Evolutionary conservation across 371 early-diverging fungal genomes (phyloP).

Genomic region (Paramicrosporidium saccamoebae): DNA sequence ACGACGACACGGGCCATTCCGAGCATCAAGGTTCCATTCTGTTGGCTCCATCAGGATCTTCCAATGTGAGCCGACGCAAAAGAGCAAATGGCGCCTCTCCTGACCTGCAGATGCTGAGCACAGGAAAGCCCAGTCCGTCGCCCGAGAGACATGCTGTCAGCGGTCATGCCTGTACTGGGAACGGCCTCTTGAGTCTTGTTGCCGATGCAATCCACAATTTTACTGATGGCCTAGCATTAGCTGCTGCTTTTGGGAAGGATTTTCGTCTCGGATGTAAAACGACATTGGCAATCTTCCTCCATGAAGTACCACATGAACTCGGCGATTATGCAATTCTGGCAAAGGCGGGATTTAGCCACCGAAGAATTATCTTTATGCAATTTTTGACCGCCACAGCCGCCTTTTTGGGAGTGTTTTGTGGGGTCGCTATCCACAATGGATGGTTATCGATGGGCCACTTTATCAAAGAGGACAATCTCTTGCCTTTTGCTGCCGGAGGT

Average conservation of each 20-base stretch:
- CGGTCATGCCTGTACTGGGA: no score
- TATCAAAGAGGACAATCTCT: no score
- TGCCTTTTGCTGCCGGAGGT: no score
- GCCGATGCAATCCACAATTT: slow-evolving; percentile 67
- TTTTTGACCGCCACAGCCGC: slow-evolving; percentile 45
- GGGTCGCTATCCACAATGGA: slow-evolving; percentile 43
- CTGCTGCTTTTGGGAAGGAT: slow-evolving; percentile 46
- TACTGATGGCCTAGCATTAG: slow-evolving; percentile 71
- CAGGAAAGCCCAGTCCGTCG: no score
- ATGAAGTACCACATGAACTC: slow-evolving; percentile 71
- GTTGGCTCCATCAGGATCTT: no score
- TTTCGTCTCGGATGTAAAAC: slow-evolving; percentile 48
- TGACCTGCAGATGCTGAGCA: no score
- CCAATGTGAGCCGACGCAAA: no score
- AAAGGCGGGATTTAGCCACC: slow-evolving; percentile 36
- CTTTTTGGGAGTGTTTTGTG: slow-evolving; percentile 36
- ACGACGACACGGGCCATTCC: no score
- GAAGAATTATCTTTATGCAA: slow-evolving; percentile 42
- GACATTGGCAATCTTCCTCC: slow-evolving; percentile 62
- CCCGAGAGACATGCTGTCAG: no score
- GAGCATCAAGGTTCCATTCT: no score
- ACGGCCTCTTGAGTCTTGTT: slow-evolving; percentile 44
- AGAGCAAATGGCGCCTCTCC: no score
- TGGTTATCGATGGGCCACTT: no score
- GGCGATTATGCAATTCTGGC: slow-evolving; percentile 65